Conservation (phyloP, 805 yeast genomes). For the Lipomyces yamadae region DNA sequence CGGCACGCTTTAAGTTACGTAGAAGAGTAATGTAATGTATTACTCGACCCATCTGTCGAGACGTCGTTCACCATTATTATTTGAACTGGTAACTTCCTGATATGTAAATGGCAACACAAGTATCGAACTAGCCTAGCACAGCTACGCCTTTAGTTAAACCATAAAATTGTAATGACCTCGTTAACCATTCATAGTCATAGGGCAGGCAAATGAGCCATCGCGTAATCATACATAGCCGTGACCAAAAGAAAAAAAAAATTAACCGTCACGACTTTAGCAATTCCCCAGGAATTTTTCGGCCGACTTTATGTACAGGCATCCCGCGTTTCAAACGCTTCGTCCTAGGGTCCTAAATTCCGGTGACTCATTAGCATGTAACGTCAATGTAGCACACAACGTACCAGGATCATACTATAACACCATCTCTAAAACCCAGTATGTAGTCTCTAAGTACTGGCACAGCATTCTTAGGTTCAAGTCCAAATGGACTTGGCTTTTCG, state of each 20-base stretch:
- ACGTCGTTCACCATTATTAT: too few relatives aligned
- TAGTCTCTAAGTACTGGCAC: conserved; percentile 31
- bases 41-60: too few relatives aligned
- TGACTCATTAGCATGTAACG: neutral
- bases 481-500: conserved; percentile 21
- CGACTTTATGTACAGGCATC: conserved; percentile 27
- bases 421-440: conserved; percentile 32
- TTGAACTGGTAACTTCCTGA: too few relatives aligned
- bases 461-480: conserved; percentile 22
- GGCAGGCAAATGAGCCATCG: neutral
- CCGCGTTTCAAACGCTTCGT: conserved; percentile 29
- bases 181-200: neutral
- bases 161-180: too few relatives aligned
- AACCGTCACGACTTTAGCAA: neutral
- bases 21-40: too few relatives aligned
- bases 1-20: too few relatives aligned
- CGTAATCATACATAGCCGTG: neutral
- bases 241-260: neutral
- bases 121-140: too few relatives aligned
- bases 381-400: neutral
- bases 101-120: too few relatives aligned
- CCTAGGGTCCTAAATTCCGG: conserved; percentile 19
- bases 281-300: conserved; percentile 31
- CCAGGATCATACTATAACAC: conserved; percentile 25
- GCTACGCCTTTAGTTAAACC: too few relatives aligned